These are phyloP conservation scores for Psilocybe mexicana DNA, from an alignment of 1,284 basidiomycete genomes.

Conservation along the genomic window DNA sequence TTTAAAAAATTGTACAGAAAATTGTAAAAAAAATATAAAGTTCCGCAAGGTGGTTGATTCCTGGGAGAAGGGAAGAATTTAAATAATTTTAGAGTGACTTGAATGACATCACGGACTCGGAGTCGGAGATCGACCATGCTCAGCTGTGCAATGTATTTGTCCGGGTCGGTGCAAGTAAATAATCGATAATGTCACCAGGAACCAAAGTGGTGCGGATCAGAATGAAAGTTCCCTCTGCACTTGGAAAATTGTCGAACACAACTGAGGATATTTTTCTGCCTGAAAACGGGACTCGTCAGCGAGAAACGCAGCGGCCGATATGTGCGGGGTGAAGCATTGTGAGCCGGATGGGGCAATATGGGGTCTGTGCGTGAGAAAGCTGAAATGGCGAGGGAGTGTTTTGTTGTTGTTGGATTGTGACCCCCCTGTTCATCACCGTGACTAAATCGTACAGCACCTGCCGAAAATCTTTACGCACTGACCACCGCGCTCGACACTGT, in stretches of 20 bases:
- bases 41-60: not conserved
- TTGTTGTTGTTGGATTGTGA: constrained; percentile 28
- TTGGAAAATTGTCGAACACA: not conserved
- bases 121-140: not conserved
- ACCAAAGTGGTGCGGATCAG: not conserved
- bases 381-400: constrained; percentile 10
- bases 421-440: constrained; percentile 30
- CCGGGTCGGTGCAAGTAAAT: constrained; percentile 10
- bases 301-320: not conserved
- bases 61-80: not conserved
- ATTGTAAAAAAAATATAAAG: not conserved
- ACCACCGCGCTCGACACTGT: constrained; percentile 35
- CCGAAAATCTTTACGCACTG: constrained; percentile 39
- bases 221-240: not conserved
- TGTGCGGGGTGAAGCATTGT: constrained; percentile 1
- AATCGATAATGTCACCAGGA: constrained; percentile 4
- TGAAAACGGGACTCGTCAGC: not conserved
- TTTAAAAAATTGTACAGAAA: too few species aligned
- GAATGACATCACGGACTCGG: constrained; percentile 4
- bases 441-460: constrained; percentile 24
- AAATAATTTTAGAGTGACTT: not conserved
- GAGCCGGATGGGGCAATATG: constrained; percentile 5
- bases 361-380: constrained; percentile 44
- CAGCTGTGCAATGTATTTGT: constrained; percentile 17
- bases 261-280: not conserved